Base-by-base conservation (phyloP, 1,284 basidiomycete species). In the Ceratobasidium sp. region DNA sequence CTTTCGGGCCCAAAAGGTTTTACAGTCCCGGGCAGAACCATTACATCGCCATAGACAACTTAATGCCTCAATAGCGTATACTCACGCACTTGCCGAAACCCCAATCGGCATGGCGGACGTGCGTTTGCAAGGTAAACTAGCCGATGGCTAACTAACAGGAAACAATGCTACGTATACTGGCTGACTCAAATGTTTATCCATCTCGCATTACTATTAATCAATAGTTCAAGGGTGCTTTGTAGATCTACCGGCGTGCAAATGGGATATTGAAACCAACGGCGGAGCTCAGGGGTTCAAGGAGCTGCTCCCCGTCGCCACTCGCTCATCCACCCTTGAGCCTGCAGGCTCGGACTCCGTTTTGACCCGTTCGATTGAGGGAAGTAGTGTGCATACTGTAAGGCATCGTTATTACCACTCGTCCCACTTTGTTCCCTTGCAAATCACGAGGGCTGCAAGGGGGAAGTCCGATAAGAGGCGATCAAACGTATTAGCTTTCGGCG, bases 341-440 rank as follows among this genome's bases (percentile, higher is more conserved):
- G 29, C 52, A 38, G 70, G 70, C 22, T 62, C 67, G 34, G 69
- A 60, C 38, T 56, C 53, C 25, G 71, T 70, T 10, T 29, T 40
- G 5, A 70, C 69, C 12, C 42, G 52, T n/a, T 43, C 45, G 13
- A 58, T 53, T 31, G 58, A 58, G 31, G 53, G 17, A 10, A 29
- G 27, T 10, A n/a, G 56, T 29, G 10, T 43, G 57, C 13, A 35
- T 15, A 12, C 10, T n/a, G 8, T 34, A 22, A 25, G 52, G 6
- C 20, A 69, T 34, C 5, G 43, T 4, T n/a, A 17, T 64, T n/a
- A n/a, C n/a, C n/a, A n/a, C 43, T 69, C 68, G n/a, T 69, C 57
- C 68, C 68, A 69, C 8, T 42, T 35, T 12, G 25, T 43, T 3
- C 43, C 52, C 12, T 50, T 42, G 20, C 31, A 69, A 7, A 35